These are phyloP conservation scores for Aspergillus pseudonomiae DNA, from an alignment of 2,329 filamentous ascomycete species.

Conservation along the genomic window DNA sequence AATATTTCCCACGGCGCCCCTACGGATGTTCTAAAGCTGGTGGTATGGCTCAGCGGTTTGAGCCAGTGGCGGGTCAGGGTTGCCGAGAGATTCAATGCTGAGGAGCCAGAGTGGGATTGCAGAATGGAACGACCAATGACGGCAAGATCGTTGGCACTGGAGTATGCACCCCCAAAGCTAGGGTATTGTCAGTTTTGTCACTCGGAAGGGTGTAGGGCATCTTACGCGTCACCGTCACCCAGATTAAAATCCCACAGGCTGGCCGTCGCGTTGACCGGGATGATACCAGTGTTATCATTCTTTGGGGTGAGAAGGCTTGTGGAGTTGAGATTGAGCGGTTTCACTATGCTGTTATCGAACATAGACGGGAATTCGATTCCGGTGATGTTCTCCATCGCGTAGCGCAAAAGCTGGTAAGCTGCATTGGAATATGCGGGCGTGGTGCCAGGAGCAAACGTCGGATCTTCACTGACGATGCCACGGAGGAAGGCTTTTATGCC, in stretches of 20 bases:
- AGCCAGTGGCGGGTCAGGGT: conserved; percentile 49
- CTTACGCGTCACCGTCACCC: conserved; percentile 47
- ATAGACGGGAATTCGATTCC: conserved; percentile 30
- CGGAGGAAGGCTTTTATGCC: background rate
- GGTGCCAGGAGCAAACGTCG: background rate
- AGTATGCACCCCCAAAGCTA: conserved; percentile 46
- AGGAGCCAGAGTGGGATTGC: conserved; percentile 35
- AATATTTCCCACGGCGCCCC: conserved; percentile 51
- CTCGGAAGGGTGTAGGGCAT: background rate
- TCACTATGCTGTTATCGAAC: conserved; percentile 36
- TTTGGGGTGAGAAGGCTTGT: conserved; percentile 27
- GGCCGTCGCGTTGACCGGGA: conserved; percentile 37
- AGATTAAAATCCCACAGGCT: conserved; percentile 40
- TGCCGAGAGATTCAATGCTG: background rate
- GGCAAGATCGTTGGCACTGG: conserved; percentile 47
- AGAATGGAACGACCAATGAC: conserved; percentile 50
- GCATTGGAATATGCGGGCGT: conserved; percentile 13
- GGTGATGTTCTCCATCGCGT: conserved; percentile 10
- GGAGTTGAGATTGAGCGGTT: conserved; percentile 45
- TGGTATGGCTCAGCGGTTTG: conserved; percentile 44
- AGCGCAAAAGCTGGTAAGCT: conserved; percentile 14
- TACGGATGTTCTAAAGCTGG: conserved; percentile 42
- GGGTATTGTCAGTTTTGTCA: background rate
- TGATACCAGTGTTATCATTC: conserved; percentile 29
- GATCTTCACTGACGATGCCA: background rate